Evolutionary conservation across 805 yeast species (phyloP).

Genomic region (Pichia sporocuriosa): DNA sequence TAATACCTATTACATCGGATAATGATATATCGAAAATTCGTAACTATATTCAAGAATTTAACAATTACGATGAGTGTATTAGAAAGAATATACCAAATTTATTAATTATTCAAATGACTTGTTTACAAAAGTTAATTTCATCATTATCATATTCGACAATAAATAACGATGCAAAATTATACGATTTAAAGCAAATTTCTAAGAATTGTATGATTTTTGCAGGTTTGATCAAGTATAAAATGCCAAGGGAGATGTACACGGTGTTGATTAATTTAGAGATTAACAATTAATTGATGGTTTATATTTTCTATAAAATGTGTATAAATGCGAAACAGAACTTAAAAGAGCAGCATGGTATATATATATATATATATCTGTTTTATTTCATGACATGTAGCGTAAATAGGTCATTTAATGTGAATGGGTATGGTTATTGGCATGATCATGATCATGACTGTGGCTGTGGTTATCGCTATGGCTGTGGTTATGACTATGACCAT

Average conservation of each 20-base stretch:
- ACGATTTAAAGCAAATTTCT: constrained; percentile 54
- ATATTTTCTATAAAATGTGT: no score
- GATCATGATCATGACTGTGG: constrained; percentile 3
- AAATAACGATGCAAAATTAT: constrained; percentile 40
- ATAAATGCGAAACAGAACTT: no score
- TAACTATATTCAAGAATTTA: constrained; percentile 57
- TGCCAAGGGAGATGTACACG: constrained; percentile 82
- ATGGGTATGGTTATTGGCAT: constrained; percentile 1
- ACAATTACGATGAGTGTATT: constrained; percentile 58
- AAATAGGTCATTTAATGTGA: not conserved
- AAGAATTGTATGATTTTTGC: constrained; percentile 91
- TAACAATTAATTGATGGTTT: constrained; percentile 22
- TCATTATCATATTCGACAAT: constrained; percentile 2
- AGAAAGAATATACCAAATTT: constrained; percentile 75
- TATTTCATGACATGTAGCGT: no score
- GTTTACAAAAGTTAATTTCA: constrained; percentile 48
- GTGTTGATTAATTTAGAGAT: constrained; percentile 58
- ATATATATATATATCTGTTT: not conserved
- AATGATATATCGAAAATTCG: constrained; percentile 54
- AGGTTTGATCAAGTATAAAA: constrained; percentile 87
- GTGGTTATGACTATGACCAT: constrained; percentile 14
- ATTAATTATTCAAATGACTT: constrained; percentile 74
- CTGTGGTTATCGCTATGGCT: constrained; percentile 8
- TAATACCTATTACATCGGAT: constrained; percentile 53
- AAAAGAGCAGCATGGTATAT: not conserved